A percentile compares a stretch with the other conserved stretches of the same genome.
Conservation (phyloP, 805 yeast species). For the Schizosaccharomyces osmophilus region DNA sequence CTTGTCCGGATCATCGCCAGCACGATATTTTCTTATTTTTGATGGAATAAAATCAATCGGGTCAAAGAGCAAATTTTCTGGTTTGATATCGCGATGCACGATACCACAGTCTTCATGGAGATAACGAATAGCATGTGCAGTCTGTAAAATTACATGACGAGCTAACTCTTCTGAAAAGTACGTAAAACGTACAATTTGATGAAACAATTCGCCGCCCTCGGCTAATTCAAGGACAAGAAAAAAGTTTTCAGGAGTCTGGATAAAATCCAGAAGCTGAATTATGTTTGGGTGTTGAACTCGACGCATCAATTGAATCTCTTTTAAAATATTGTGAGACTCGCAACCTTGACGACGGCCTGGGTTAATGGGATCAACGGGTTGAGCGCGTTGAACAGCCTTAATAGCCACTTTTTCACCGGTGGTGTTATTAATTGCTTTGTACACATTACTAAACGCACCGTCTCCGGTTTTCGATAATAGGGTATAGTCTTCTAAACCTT, state of each 20-base stretch:
- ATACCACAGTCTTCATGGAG: conserved; percentile 46
- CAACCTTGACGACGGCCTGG: background rate
- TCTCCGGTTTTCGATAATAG: conserved; percentile 22
- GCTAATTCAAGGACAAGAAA: conserved; percentile 44
- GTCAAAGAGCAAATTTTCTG: conserved; percentile 47
- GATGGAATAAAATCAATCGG: conserved; percentile 25
- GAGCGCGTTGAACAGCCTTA: conserved; percentile 39
- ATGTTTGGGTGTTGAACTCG: conserved; percentile 37
- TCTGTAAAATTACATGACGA: conserved; percentile 48
- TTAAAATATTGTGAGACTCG: conserved; percentile 28
- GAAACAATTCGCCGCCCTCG: conserved; percentile 61
- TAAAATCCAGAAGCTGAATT: conserved; percentile 28
- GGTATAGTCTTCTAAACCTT: conserved; percentile 12
- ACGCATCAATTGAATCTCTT: conserved; percentile 54
- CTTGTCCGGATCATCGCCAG: conserved; percentile 21
- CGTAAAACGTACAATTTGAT: conserved; percentile 52
- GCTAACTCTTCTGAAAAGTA: conserved; percentile 51
- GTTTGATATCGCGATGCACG: conserved; percentile 65
- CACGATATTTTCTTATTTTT: conserved; percentile 12
- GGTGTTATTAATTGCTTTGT: conserved; percentile 32
- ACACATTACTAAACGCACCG: conserved; percentile 62
- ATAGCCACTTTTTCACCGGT: conserved; percentile 35
- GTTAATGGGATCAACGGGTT: background rate
- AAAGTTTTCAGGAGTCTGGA: conserved; percentile 28
- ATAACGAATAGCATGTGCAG: conserved; percentile 43